These are phyloP conservation scores for Abrus precatorius DNA, from an alignment of 306 rosid species.

Conservation along the genomic window DNA sequence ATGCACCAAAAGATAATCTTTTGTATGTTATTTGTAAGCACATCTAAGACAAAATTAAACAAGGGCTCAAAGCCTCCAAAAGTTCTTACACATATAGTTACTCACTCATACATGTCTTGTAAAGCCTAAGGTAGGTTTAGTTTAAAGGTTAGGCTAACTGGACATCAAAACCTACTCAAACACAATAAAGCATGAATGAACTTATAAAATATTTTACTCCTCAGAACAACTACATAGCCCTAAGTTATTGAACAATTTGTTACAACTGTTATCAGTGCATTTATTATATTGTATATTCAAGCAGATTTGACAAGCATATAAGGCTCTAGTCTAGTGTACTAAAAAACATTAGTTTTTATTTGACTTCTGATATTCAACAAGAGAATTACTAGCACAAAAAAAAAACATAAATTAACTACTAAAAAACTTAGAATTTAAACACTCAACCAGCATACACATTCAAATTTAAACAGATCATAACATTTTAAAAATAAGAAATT, in stretches of 20 bases:
- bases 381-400: neutral
- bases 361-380: neutral
- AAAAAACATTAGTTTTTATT: neutral
- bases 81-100: too few species aligned
- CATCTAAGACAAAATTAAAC: too few species aligned
- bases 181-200: neutral
- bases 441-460: neutral
- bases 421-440: neutral
- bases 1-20: too few species aligned
- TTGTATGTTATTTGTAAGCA: too few species aligned
- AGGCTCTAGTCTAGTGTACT: neutral
- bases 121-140: neutral
- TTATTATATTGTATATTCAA: neutral
- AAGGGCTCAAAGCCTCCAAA: too few species aligned
- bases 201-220: neutral
- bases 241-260: neutral
- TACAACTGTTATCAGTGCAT: neutral
- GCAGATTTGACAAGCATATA: conserved; percentile 4
- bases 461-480: too few species aligned
- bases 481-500: too few species aligned
- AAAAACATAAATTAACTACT: conserved; percentile 20
- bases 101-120: too few species aligned
- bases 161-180: conserved; percentile 19
- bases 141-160: neutral
- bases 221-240: neutral